Percentiles rank a stretch among this genome's conserved stretches.
phyloP scores from a whole-genome alignment of 2,329 filamentous ascomycete genomes.

The Venturia effusa region DNA sequence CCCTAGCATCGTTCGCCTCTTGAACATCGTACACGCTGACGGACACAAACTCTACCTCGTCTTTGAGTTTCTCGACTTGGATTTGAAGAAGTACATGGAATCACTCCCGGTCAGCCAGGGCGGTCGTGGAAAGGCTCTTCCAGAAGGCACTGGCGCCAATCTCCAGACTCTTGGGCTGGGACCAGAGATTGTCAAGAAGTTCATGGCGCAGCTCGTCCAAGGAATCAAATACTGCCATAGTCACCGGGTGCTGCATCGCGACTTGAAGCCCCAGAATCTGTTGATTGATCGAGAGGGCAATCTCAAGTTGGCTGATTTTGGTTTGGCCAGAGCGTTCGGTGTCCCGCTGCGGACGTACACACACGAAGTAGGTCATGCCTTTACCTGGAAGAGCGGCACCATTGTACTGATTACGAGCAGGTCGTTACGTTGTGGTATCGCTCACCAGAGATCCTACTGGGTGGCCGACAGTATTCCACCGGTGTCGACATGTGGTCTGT shows the following conservation, averaged over 20 bases:
- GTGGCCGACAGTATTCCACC: constrained; percentile 84
- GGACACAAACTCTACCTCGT: constrained; percentile 92
- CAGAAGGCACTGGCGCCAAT: constrained; percentile 58
- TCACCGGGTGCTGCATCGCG: constrained; percentile 76
- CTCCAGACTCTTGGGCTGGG: constrained; percentile 61
- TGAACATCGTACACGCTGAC: constrained; percentile 91
- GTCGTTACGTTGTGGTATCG: constrained; percentile 93
- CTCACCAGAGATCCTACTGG: constrained; percentile 79
- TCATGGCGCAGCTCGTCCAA: constrained; percentile 79
- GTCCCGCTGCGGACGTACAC: constrained; percentile 87
- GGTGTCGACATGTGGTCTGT: constrained; percentile 96
- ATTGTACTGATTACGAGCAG: constrained; percentile 22
- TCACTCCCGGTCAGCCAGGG: constrained; percentile 73
- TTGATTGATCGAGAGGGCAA: constrained; percentile 80
- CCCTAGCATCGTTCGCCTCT: constrained; percentile 74
- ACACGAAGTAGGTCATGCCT: constrained; percentile 51
- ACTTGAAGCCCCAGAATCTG: constrained; percentile 84
- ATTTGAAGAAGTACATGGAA: constrained; percentile 96
- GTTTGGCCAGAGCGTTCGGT: constrained; percentile 79
- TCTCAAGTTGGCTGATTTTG: constrained; percentile 84
- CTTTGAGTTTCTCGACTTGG: constrained; percentile 81
- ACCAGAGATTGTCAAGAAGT: constrained; percentile 77
- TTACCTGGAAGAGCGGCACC: background rate
- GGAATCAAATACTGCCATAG: constrained; percentile 83
- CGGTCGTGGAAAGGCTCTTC: constrained; percentile 73